Conservation (phyloP, 2,329 filamentous ascomycete genomes). For the Ophiocordyceps camponoti-saundersi region DNA sequence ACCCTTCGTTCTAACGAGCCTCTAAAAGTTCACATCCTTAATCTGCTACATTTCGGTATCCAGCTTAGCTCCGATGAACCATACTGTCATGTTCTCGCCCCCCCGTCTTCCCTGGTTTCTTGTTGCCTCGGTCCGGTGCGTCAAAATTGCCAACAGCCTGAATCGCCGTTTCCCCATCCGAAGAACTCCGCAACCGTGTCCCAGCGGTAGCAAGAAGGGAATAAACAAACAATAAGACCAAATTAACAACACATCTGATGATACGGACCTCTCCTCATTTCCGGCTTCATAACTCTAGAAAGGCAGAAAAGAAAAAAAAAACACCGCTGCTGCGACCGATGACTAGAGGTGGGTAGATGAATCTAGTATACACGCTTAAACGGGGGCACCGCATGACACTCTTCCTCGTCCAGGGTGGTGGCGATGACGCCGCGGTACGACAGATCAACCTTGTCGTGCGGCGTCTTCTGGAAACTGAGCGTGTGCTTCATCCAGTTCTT, state of each 20-base stretch:
- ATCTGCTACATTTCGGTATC: too few relatives aligned
- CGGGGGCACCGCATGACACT: slow-evolving; percentile 91
- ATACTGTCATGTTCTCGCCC: too few relatives aligned
- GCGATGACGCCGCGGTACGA: slow-evolving; percentile 70
- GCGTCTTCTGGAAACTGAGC: slow-evolving; percentile 84
- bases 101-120: not conserved
- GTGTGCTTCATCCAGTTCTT: slow-evolving; percentile 99
- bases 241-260: too few relatives aligned
- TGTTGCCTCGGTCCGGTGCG: not conserved
- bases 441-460: slow-evolving; percentile 75
- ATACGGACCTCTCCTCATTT: too few relatives aligned
- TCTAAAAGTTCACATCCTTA: too few relatives aligned
- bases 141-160: not conserved
- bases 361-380: slow-evolving; percentile 84
- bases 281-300: too few relatives aligned
- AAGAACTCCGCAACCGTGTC: not conserved
- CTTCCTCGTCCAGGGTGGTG: slow-evolving; percentile 78
- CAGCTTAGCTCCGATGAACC: too few relatives aligned
- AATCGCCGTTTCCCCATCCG: not conserved
- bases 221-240: too few relatives aligned
- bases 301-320: not conserved
- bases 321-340: not conserved
- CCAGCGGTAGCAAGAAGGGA: too few relatives aligned
- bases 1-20: too few relatives aligned
- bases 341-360: too few relatives aligned